Evolutionary conservation across 169 alveolate genomes (phyloP).

Genomic region (Eimeria maxima): DNA sequence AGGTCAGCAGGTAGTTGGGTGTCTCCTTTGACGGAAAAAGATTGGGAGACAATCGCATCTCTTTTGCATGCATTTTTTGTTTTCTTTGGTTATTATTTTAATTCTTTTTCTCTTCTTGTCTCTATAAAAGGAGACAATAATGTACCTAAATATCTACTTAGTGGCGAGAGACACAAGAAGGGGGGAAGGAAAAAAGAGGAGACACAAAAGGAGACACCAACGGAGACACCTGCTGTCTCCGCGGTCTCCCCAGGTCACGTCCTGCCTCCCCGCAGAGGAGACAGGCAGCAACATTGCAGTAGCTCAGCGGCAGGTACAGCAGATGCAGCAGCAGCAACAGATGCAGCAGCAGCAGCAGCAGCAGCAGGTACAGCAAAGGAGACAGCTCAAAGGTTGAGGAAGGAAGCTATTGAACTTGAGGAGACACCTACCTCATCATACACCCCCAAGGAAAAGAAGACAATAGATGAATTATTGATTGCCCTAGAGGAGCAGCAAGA

Average conservation of each 20-base stretch:
- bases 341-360: not conserved
- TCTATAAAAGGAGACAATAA: constrained; percentile 1
- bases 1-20: not conserved
- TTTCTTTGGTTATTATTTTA: not conserved
- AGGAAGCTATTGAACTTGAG: not conserved
- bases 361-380: not conserved
- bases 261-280: not conserved
- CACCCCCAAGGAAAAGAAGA: too few relatives aligned
- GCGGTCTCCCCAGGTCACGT: too few relatives aligned
- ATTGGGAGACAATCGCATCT: not conserved
- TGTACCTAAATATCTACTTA: not conserved
- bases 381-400: not conserved
- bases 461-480: not conserved
- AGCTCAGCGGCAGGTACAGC: too few relatives aligned
- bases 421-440: not conserved
- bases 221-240: not conserved
- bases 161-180: not conserved
- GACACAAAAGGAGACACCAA: not conserved
- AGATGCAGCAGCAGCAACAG: too few relatives aligned
- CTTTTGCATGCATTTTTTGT: constrained; percentile 14
- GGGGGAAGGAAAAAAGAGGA: not conserved
- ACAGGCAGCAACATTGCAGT: too few relatives aligned
- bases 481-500: not conserved
- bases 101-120: constrained; percentile 47
- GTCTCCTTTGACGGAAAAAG: not conserved